Percentiles rank a stretch among this genome's conserved stretches.
Evolutionary conservation across 2,329 filamentous ascomycete genomes (phyloP).

Genomic region (Diatrype stigma): DNA sequence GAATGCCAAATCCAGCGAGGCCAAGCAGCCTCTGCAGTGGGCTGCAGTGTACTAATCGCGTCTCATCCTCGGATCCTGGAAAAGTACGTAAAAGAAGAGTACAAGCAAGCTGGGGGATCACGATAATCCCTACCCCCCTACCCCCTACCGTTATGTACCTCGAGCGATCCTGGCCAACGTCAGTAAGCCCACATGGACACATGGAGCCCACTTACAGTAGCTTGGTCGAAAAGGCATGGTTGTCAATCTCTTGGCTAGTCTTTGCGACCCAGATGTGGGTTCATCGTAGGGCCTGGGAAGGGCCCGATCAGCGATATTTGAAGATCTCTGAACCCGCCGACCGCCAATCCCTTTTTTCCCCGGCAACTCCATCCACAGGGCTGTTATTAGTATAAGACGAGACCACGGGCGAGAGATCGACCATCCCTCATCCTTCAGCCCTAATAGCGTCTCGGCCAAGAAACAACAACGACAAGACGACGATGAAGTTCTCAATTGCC

Average conservation of each 20-base stretch:
- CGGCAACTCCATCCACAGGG: background rate
- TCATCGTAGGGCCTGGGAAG: background rate
- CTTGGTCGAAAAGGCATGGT: background rate
- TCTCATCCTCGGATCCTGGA: background rate
- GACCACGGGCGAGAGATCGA: background rate
- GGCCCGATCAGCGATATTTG: background rate
- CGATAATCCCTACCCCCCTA: too few species aligned
- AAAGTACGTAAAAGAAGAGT: too few species aligned
- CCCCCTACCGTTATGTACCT: background rate
- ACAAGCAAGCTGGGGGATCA: too few species aligned
- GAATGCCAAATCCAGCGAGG: background rate
- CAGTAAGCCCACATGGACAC: background rate
- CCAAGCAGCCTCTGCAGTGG: background rate
- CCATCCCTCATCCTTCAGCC: background rate
- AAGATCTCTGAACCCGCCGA: background rate
- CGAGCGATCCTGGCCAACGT: background rate
- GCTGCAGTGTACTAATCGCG: background rate
- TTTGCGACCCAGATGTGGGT: background rate
- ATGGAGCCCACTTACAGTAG: background rate
- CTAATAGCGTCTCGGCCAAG: background rate
- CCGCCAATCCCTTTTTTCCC: background rate
- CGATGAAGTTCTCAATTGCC: slow-evolving; percentile 23
- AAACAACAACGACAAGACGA: slow-evolving; percentile 2
- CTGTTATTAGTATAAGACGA: background rate
- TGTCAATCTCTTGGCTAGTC: background rate